phyloP scores from a whole-genome alignment of 2,329 filamentous ascomycete species.

The Aspergillus phoenicis region DNA sequence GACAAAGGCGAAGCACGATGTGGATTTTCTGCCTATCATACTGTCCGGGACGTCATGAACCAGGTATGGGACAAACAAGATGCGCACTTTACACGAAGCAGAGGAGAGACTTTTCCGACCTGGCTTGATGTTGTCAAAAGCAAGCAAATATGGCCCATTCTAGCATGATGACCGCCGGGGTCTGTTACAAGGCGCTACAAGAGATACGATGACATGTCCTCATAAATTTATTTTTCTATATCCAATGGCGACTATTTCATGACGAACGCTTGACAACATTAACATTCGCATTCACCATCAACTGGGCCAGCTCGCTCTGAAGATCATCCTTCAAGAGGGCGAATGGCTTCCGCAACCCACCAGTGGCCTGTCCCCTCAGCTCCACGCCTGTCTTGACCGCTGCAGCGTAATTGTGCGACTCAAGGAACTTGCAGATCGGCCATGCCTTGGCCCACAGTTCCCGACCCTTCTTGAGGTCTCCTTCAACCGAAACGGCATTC shows the following conservation, averaged over 20 bases:
- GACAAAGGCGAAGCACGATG: slow-evolving; percentile 29
- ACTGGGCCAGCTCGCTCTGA: slow-evolving; percentile 38
- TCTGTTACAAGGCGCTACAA: neutral
- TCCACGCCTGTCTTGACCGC: slow-evolving; percentile 56
- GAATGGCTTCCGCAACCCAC: slow-evolving; percentile 55
- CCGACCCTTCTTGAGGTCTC: slow-evolving; percentile 47
- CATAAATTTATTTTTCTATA: neutral
- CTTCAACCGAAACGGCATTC: slow-evolving; percentile 49
- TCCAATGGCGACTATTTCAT: slow-evolving; percentile 10
- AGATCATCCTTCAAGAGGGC: slow-evolving; percentile 38
- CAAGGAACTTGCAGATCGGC: slow-evolving; percentile 55
- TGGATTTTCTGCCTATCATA: slow-evolving; percentile 28
- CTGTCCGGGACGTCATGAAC: slow-evolving; percentile 31
- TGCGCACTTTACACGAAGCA: slow-evolving; percentile 24
- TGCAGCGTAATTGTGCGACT: slow-evolving; percentile 51
- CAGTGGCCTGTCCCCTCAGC: slow-evolving; percentile 49
- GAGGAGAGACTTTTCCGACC: slow-evolving; percentile 28
- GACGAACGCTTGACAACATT: slow-evolving; percentile 25
- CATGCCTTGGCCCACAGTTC: slow-evolving; percentile 55
- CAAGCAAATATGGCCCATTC: slow-evolving; percentile 31
- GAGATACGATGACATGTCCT: neutral
- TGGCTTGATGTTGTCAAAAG: slow-evolving; percentile 33
- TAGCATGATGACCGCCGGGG: slow-evolving; percentile 23
- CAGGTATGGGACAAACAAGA: slow-evolving; percentile 35
- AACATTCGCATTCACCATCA: slow-evolving; percentile 46